Evolutionary conservation across 2,329 filamentous ascomycete genomes (phyloP).

Genomic region (Alternaria longipes): DNA sequence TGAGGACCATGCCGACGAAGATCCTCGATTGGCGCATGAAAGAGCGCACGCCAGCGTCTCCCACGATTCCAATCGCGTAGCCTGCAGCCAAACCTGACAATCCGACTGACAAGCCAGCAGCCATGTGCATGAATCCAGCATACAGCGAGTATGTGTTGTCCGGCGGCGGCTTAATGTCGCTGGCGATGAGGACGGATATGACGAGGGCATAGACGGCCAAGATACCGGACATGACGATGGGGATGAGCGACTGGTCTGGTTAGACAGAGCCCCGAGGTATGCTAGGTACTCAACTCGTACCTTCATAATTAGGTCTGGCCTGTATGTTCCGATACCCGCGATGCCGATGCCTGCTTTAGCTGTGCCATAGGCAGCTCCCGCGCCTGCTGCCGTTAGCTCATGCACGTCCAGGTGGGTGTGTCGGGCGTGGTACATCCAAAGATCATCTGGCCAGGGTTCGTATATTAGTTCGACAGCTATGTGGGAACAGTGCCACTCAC

Average conservation of each 20-base stretch:
- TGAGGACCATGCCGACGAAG: constrained; percentile 98
- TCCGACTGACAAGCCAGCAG: constrained; percentile 82
- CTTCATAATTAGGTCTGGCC: constrained; percentile 92
- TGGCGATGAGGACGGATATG: constrained; percentile 93
- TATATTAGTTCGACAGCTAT: constrained; percentile 29
- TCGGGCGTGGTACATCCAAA: constrained; percentile 73
- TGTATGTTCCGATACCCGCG: constrained; percentile 82
- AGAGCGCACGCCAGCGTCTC: constrained; percentile 88
- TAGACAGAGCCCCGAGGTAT: constrained; percentile 23
- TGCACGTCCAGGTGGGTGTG: constrained; percentile 2
- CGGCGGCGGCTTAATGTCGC: constrained; percentile 80
- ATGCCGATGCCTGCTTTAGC: constrained; percentile 91
- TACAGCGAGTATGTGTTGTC: constrained; percentile 80
- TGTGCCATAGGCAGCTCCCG: constrained; percentile 85
- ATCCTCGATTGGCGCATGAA: constrained; percentile 97
- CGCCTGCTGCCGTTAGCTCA: constrained; percentile 56
- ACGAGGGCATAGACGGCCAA: constrained; percentile 98
- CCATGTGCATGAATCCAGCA: constrained; percentile 92
- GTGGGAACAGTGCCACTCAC: constrained; percentile 46
- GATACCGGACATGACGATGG: constrained; percentile 98
- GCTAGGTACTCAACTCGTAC: constrained; percentile 52
- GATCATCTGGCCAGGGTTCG: constrained; percentile 67
- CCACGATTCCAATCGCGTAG: constrained; percentile 88
- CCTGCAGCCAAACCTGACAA: constrained; percentile 52
- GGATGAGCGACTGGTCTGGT: constrained; percentile 75